These are phyloP conservation scores for Vaccinium darrowii DNA, from an alignment of 148 eudicot genomes.

Conservation along the genomic window DNA sequence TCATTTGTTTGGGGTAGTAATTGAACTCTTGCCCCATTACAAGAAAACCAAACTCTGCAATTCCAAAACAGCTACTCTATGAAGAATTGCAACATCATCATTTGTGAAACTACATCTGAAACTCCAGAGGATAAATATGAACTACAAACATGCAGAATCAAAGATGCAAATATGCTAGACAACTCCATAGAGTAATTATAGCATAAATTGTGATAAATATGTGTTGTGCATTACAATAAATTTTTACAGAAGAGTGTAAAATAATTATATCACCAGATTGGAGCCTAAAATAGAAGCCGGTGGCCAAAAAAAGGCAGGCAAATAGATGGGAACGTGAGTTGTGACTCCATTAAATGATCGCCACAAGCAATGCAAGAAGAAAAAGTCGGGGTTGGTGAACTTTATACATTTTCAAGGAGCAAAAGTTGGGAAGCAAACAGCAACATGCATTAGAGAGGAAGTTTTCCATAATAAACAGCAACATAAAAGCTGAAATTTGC, in stretches of 20 bases:
- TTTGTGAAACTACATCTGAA: background rate
- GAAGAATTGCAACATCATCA: background rate
- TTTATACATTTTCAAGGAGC: background rate
- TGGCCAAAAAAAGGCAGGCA: background rate
- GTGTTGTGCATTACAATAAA: background rate
- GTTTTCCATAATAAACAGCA: background rate
- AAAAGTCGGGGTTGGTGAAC: background rate
- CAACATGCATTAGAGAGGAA: background rate
- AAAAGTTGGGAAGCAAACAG: background rate
- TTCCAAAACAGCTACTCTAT: slow-evolving; percentile 9
- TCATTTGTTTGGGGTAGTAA: slow-evolving; percentile 62
- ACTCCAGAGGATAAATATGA: background rate
- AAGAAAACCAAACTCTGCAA: slow-evolving; percentile 90
- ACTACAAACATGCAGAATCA: background rate
- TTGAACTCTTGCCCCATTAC: slow-evolving; percentile 93
- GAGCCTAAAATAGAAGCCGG: background rate
- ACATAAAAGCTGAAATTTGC: background rate
- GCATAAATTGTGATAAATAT: background rate
- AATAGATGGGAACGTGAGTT: background rate
- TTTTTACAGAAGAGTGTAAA: background rate
- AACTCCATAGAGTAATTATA: background rate
- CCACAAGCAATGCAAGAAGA: background rate
- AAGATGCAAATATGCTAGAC: background rate
- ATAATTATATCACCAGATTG: background rate
- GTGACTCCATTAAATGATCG: background rate